Conservation (phyloP, 2,329 filamentous ascomycete species). For the Fusarium sp. region DNA sequence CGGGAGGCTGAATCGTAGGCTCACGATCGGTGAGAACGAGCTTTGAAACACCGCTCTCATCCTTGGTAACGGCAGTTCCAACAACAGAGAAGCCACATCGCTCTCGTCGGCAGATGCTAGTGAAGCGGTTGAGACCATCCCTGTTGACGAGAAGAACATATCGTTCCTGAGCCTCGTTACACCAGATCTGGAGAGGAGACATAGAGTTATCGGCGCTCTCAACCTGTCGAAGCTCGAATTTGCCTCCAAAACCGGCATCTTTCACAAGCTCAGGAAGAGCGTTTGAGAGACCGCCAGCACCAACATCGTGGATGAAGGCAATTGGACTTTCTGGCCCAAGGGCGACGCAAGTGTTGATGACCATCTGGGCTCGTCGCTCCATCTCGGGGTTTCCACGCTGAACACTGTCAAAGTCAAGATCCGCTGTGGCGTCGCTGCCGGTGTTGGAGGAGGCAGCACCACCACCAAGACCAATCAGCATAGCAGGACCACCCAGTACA, state of each 20-base stretch:
- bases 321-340: conserved; percentile 90
- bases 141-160: conserved; percentile 92
- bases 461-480: conserved; percentile 96
- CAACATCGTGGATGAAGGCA: conserved; percentile 96
- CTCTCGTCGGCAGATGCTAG: conserved; percentile 78
- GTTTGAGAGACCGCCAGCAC: conserved; percentile 81
- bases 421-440: conserved; percentile 87
- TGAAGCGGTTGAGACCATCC: conserved; percentile 82
- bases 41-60: conserved; percentile 72
- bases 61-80: conserved; percentile 75
- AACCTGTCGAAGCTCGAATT: conserved; percentile 93
- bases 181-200: conserved; percentile 96
- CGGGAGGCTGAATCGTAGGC: conserved; percentile 73
- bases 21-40: conserved; percentile 86
- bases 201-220: conserved; percentile 91
- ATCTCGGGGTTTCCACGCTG: conserved; percentile 98
- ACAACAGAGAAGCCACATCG: conserved; percentile 94
- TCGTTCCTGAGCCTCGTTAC: conserved; percentile 95
- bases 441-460: conserved; percentile 93
- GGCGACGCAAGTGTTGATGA: conserved; percentile 93
- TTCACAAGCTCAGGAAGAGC: conserved; percentile 86
- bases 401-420: conserved; percentile 96
- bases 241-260: conserved; percentile 90
- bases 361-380: conserved; percentile 94
- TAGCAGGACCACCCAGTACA: conserved; percentile 93